Conservation (phyloP, 305 asterid genomes). For the Withania somnifera region DNA sequence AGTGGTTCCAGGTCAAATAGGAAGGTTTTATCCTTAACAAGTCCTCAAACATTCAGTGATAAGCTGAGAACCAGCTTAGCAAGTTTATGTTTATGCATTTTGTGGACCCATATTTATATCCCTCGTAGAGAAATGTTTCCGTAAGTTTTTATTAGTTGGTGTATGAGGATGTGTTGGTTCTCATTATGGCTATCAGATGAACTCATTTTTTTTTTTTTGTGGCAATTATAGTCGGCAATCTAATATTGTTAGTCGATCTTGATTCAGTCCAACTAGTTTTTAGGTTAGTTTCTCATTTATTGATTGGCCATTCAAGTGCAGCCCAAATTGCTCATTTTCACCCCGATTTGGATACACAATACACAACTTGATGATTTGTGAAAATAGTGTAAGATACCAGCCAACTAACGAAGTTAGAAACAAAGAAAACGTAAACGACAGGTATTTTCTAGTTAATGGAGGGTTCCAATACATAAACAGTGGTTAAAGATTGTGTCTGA, state of each 20-base stretch:
- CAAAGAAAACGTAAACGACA: background rate
- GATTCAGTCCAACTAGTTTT: background rate
- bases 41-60: conserved; percentile 48
- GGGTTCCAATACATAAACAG: background rate
- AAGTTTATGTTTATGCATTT: conserved; percentile 2
- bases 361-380: too few species aligned
- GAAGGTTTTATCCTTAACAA: conserved; percentile 93
- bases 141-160: background rate
- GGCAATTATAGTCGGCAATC: background rate
- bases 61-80: conserved; percentile 5
- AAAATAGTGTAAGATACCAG: too few species aligned
- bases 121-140: conserved; percentile 1
- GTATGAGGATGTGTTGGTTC: background rate
- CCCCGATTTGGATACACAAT: too few species aligned
- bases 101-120: background rate
- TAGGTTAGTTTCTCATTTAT: background rate
- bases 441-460: background rate
- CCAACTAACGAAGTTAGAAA: background rate
- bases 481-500: background rate
- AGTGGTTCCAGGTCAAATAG: conserved; percentile 93
- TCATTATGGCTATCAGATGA: background rate
- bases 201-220: background rate
- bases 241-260: background rate
- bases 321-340: background rate
- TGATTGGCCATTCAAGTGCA: background rate